Base-by-base conservation (phyloP, 768 basidiomycete genomes). In the Lactarius sp. region DNA sequence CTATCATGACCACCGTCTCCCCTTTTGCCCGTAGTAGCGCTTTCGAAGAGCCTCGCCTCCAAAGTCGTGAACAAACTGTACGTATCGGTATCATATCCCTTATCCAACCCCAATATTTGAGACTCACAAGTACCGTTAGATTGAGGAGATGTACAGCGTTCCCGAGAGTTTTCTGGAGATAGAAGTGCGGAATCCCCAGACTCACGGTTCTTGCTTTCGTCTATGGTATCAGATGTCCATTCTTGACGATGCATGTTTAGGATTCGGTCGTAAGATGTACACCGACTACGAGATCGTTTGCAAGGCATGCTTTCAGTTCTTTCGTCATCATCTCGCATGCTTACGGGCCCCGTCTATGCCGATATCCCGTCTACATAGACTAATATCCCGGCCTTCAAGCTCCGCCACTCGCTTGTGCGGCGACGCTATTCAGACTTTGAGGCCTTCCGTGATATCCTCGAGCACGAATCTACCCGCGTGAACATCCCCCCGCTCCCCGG, bases 221-320 rank as follows among this genome's bases (percentile, higher is more conserved):
- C 49, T 50, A 34, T 53, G 5, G 16, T 42, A 36, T 51, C 8
- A 14, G 46, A 55, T 16, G 4, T 0, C 20, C 47, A 3, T 6
- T 14, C 34, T 34, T 2, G 33, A 36, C 36, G 49, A 42, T 34
- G 36, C 39, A 36, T 42, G 31, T 56, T 1, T 72, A 94, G 94
- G 94, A 36, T 94, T 95, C 71, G 96, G 97, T 34, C 81, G 97
- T 70, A 98, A 98, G 82, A 96, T 96, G 95, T 99, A 92, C 77
- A 99, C 97, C 47, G 96, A 98, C 80, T 98, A 98, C 72, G 97
- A 99, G 78, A 88, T 99, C 62, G 88, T 98, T 51, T 97, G 94
- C 83, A 94, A 94, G 85, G 95, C 91, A 62, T 66, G 81, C 71
- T 66, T 39, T 36, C 37, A 8, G 18, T 36, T 56, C 6, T 12